Conservation (phyloP, 129 eudicot species). For the Glebionis coronaria region DNA sequence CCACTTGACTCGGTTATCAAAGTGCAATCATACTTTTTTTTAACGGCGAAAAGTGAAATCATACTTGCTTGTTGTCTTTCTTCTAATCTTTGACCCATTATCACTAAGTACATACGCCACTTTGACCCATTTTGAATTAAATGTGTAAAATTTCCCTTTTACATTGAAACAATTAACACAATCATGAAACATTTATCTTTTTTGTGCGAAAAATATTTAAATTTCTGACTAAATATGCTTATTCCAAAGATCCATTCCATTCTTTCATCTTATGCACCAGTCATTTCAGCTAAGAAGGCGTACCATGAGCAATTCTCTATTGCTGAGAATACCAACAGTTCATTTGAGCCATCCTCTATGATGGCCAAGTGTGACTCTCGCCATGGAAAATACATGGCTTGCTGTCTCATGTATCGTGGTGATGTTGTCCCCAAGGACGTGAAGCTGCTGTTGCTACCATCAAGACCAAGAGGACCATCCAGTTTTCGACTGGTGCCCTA, state of each 20-base stretch:
- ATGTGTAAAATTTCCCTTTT: too few species aligned
- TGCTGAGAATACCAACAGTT: conserved; percentile 67
- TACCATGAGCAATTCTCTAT: conserved; percentile 69
- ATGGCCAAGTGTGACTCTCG: conserved; percentile 79
- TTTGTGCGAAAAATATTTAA: too few species aligned
- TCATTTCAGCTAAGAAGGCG: conserved; percentile 61
- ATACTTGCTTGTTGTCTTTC: too few species aligned
- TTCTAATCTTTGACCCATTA: too few species aligned
- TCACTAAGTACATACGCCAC: too few species aligned
- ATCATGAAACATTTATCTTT: too few species aligned
- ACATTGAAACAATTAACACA: too few species aligned
- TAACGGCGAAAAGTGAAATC: too few species aligned
- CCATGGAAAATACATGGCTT: conserved; percentile 73
- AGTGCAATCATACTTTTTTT: too few species aligned
- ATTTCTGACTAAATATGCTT: too few species aligned
- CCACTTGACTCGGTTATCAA: too few species aligned
- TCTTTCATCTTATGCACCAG: conserved; percentile 76
- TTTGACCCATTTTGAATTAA: too few species aligned
- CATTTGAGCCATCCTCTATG: conserved; percentile 75
- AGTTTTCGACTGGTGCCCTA: conserved; percentile 77
- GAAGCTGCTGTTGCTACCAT: conserved; percentile 70
- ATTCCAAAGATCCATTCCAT: conserved; percentile 70
- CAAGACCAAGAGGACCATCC: conserved; percentile 67
- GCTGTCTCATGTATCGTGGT: conserved; percentile 74
- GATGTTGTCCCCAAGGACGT: conserved; percentile 75